These are phyloP conservation scores for Fraxinus albicans DNA, from an alignment of 305 asterid species.

Conservation along the genomic window DNA sequence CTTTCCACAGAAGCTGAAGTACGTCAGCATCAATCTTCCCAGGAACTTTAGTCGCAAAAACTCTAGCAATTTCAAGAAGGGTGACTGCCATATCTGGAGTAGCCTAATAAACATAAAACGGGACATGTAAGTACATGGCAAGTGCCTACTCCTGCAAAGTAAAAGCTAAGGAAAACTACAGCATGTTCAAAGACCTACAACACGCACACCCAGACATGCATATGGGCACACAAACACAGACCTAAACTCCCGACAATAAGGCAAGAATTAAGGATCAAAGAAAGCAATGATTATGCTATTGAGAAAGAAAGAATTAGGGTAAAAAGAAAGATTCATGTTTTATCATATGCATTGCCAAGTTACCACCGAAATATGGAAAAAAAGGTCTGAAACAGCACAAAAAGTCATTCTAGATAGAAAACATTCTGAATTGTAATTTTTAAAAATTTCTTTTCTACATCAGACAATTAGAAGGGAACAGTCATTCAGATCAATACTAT, in stretches of 20 bases:
- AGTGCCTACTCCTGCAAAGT: not conserved
- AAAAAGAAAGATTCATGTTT: not conserved
- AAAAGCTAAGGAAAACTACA: slow-evolving; percentile 9
- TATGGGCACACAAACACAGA: not conserved
- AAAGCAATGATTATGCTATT: slow-evolving; percentile 12
- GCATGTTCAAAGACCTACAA: slow-evolving; percentile 11
- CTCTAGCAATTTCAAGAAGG: slow-evolving; percentile 95
- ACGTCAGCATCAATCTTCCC: slow-evolving; percentile 99
- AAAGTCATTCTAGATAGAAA: not conserved
- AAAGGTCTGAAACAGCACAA: no score
- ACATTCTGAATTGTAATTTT: not conserved
- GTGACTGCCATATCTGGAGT: slow-evolving; percentile 99
- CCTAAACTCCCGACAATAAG: slow-evolving; percentile 7
- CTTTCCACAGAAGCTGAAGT: slow-evolving; percentile 97
- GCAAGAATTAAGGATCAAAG: slow-evolving; percentile 17
- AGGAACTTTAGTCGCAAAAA: slow-evolving; percentile 98
- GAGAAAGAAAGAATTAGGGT: not conserved
- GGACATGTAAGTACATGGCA: slow-evolving; percentile 19
- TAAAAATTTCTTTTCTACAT: not conserved
- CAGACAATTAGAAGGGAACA: slow-evolving; percentile 1
- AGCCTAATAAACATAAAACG: slow-evolving; percentile 56
- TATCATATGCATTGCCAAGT: slow-evolving; percentile 11
- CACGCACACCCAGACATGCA: not conserved
- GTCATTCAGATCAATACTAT: slow-evolving; percentile 4
- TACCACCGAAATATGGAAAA: not conserved